Evolutionary conservation across 148 eudicot species (phyloP), one percentile per base, ranked within the genome.

Genomic region (Vaccinium vitisidaea): DNA sequence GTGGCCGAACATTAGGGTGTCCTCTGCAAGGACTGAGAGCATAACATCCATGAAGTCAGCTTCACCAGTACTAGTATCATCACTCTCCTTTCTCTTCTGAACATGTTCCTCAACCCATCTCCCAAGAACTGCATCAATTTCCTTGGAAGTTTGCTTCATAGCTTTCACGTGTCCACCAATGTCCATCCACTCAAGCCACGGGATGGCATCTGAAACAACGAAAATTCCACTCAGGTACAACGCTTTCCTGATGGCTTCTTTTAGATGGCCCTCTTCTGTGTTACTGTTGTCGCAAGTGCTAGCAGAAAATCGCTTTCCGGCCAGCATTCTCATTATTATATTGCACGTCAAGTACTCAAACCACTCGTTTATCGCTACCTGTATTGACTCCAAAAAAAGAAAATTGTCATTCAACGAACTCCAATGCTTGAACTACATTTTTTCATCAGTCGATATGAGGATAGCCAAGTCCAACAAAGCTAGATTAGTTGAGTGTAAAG

Each of bases 71-170:
- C 71, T 69, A 16, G 8, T 16, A 46, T 6, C 1, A 49, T 83
- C n/a, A 8, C 56, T 23, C 23, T 85, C 74, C 48, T 49, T 49
- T 59, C 83, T 81, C n/a, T 71, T 87, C 56, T 81, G 71, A n/a
- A 87, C 75, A 80, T 91, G 91, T 61, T 90, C 92, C 15, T 89
- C 78, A 56, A 90, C 75, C 94, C 93, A 92, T 58, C 48, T 39
- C 10, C 80, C 82, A 48, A 90, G 80, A 19, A 90, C 85, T 2
- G 19, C 13, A 55, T 92, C 94, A 12, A 90, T 71, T 21, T 85
- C 90, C 18, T 65, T 86, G 8, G 58, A 85, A 18, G 81, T 63
- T 56, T 84, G 52, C 71, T 92, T 92, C 94, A 92, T 90, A 4
- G 70, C 25, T 67, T 63, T 89, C 32, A 88, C 46, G 27, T 87